These are phyloP conservation scores for Aspergillus sp. DNA, from an alignment of 2,329 filamentous ascomycete species.

Conservation along the genomic window DNA sequence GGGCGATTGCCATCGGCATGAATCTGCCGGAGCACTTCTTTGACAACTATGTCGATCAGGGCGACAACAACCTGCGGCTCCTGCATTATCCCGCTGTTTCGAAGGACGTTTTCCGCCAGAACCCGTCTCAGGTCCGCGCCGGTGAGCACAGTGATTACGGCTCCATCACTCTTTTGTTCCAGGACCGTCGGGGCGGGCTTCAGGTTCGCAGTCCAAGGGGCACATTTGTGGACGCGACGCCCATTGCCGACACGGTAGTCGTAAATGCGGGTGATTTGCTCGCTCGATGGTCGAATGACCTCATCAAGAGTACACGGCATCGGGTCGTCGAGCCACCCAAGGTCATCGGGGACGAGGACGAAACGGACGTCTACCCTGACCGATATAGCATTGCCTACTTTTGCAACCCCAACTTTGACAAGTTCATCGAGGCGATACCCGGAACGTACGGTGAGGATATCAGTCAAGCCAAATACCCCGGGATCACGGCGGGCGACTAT, in stretches of 20 bases:
- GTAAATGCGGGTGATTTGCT: slow-evolving; percentile 87
- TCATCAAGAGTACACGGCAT: slow-evolving; percentile 86
- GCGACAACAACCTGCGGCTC: slow-evolving; percentile 70
- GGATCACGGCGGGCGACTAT: slow-evolving; percentile 78
- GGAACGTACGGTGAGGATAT: slow-evolving; percentile 66
- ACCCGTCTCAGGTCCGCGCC: slow-evolving; percentile 69
- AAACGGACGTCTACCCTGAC: slow-evolving; percentile 60
- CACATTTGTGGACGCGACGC: slow-evolving; percentile 77
- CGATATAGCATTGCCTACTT: slow-evolving; percentile 91
- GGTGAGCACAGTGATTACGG: slow-evolving; percentile 73
- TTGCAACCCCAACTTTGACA: slow-evolving; percentile 80
- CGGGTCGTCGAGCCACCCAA: slow-evolving; percentile 82
- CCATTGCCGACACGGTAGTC: slow-evolving; percentile 77
- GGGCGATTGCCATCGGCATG: slow-evolving; percentile 80
- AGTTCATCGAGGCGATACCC: slow-evolving; percentile 75
- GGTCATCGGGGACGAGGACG: slow-evolving; percentile 41
- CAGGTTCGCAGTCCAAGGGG: slow-evolving; percentile 70
- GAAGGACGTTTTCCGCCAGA: slow-evolving; percentile 63
- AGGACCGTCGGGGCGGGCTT: slow-evolving; percentile 57
- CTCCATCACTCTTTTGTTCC: slow-evolving; percentile 54
- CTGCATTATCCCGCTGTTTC: slow-evolving; percentile 73
- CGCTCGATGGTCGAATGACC: slow-evolving; percentile 86
- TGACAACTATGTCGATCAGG: slow-evolving; percentile 68
- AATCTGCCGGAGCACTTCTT: slow-evolving; percentile 71
- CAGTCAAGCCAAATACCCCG: slow-evolving; percentile 66